A percentile compares a stretch with the other conserved stretches of the same genome.
phyloP scores from a whole-genome alignment of 345 rosid genomes.

The Linum tenue region DNA sequence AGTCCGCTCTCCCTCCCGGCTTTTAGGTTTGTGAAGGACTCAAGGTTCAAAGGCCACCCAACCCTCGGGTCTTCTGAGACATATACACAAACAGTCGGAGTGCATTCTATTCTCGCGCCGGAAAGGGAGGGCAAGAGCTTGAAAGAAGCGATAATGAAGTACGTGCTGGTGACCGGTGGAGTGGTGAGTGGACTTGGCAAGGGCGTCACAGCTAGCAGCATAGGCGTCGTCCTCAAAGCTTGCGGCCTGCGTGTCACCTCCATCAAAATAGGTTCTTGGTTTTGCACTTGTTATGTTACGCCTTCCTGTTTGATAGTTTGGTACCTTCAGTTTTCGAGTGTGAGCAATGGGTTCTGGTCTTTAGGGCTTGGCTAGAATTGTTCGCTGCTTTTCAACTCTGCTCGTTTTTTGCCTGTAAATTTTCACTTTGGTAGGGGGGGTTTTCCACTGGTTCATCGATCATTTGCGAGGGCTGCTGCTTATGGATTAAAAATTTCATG shows the following conservation, averaged over 20 bases:
- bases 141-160: slow-evolving; percentile 47
- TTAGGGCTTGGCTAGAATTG: background rate
- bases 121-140: background rate
- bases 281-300: background rate
- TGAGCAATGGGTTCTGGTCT: background rate
- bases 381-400: background rate
- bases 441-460: background rate
- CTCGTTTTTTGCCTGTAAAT: background rate
- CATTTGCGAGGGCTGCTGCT: background rate
- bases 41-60: background rate
- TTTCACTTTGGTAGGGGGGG: background rate
- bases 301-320: background rate
- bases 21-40: background rate
- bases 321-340: background rate
- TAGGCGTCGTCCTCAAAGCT: slow-evolving; percentile 92
- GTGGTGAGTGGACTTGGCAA: slow-evolving; percentile 98
- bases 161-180: slow-evolving; percentile 88
- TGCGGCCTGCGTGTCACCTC: slow-evolving; percentile 96
- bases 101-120: slow-evolving; percentile 10
- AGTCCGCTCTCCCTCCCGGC: background rate
- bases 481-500: background rate
- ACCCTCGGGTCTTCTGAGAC: slow-evolving; percentile 30
- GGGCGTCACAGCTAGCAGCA: slow-evolving; percentile 94
- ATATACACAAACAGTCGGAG: slow-evolving; percentile 33
- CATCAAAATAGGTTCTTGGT: slow-evolving; percentile 68